Evolutionary conservation across 768 basidiomycete species (phyloP), one percentile per base, ranked within the genome.

Genomic region (Amanita phalloides): DNA sequence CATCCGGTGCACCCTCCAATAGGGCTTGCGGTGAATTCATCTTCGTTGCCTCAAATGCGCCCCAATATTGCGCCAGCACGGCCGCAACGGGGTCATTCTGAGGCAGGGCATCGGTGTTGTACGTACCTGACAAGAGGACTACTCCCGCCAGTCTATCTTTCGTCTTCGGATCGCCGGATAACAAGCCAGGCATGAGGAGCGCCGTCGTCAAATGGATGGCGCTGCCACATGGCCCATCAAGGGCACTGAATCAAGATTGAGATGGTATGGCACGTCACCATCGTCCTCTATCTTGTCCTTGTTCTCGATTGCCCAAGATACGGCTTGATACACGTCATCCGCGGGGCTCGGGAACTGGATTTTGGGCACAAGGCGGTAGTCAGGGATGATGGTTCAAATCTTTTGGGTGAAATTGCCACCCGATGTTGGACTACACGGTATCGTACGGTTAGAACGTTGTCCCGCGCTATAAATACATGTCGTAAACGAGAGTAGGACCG

Each of bases 281-380:
- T 20, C 51, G 20, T 52, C 35, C 11, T 11, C 35, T n/a, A 53
- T 53, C 39, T 61, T 32, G 8, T 66, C 57, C 0, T 64, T 48
- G 51, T 81, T 62, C 33, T 68, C 38, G 51, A 75, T 55, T 28
- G 72, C 64, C 80, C 82, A 86, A 20, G 69, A 57, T 6, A 82
- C 58, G 9, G 83, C 81, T 54, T 83, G 80, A 10, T 75, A 75
- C 5, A 84, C 60, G 58, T 85, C 83, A 55, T 79, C 71, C 0
- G 72, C 73, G 0, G 74, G 69, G 0, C 66, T 69, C 0, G 84
- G 84, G 61, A 74, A 84, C n/a, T 62, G 68, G 51, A 72, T 73
- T 28, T 73, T 59, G 4, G 83, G 83, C 3, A 75, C 74, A 37
- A 86, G 73, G 0, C 81, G 77, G 56, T 86, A 86, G 65, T 86